Evolutionary conservation across 306 rosid genomes (phyloP).

Genomic region (Parietaria judaica): DNA sequence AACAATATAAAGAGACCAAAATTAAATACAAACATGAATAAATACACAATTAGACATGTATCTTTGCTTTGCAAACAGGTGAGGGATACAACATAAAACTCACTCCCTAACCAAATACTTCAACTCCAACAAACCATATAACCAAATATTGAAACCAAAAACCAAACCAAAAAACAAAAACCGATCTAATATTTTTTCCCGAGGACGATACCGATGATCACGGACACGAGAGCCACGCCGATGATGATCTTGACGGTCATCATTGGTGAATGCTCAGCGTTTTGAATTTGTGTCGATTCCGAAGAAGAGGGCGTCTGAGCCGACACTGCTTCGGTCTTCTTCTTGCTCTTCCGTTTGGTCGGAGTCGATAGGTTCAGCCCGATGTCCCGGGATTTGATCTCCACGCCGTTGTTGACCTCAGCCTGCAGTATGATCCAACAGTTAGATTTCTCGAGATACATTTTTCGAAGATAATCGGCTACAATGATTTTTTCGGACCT

Average conservation of each 20-base stretch:
- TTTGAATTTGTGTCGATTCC: conserved; percentile 25
- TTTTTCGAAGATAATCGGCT: neutral
- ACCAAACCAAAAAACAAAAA: conserved; percentile 3
- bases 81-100: conserved; percentile 48
- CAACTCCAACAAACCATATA: conserved; percentile 38
- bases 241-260: conserved; percentile 46
- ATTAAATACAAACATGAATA: conserved; percentile 24
- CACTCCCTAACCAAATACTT: conserved; percentile 45
- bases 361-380: conserved; percentile 57
- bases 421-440: conserved; percentile 35
- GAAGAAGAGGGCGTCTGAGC: conserved; percentile 45
- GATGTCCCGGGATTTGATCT: conserved; percentile 74
- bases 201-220: conserved; percentile 65
- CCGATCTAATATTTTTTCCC: conserved; percentile 66
- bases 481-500: conserved; percentile 31
- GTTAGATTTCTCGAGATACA: neutral
- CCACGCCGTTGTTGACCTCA: conserved; percentile 43
- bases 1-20: conserved; percentile 7
- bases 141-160: conserved; percentile 17
- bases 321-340: conserved; percentile 54
- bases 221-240: conserved; percentile 70
- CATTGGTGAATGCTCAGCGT: conserved; percentile 41
- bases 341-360: conserved; percentile 73
- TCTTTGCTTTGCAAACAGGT: conserved; percentile 40
- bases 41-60: conserved; percentile 27